Evolutionary conservation across 257 asterid species (phyloP), one percentile per base, ranked within the genome.

Genomic region (Dorcoceras hygrometricum): DNA sequence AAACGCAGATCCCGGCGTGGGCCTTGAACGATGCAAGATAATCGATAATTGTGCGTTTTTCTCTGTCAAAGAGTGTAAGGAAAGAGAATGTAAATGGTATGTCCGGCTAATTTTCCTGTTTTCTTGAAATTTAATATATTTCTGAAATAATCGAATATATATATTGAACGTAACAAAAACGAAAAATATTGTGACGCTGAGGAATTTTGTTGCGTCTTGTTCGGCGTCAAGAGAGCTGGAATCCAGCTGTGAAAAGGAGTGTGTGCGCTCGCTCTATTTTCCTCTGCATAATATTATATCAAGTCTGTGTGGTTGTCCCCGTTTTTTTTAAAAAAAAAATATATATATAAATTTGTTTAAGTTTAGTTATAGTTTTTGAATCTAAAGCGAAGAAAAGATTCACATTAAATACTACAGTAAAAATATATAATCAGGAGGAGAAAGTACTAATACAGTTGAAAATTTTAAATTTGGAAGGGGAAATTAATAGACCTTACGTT

Each of bases 1-100:
- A n/a, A 73, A 88, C 78, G 62, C 86, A 81, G 89, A 89, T 85
- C 90, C 87, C 83, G 50, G 81, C 73, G 80, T 69, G 67, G 80
- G 80, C 67, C 70, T 71, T 78, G 73, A 60, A 65, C 65, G 75
- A 70, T 68, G 67, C 75, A 78, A 60, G 70, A 77, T 77, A 71
- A 68, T 59, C 71, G 81, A 63, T 80, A 64, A 43, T 63, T 46
- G 77, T 70, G 78, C 75, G 75, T 67, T 65, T 72, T 67, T 26
- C 57, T 57, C 43, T 58, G 59, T 18, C 20, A 23, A 65, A 59
- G 43, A 36, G 70, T 65, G 71, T 50, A 46, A 72, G 68, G 64
- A 23, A 69, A 74, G 79, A 60, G 62, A 59, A 50, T 60, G 70
- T 57, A 34, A 55, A 71, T 64, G 73, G 32, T 31, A 76, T 61